Conservation (phyloP, 208 protist genomes). For the Leishmania guyanensis region DNA sequence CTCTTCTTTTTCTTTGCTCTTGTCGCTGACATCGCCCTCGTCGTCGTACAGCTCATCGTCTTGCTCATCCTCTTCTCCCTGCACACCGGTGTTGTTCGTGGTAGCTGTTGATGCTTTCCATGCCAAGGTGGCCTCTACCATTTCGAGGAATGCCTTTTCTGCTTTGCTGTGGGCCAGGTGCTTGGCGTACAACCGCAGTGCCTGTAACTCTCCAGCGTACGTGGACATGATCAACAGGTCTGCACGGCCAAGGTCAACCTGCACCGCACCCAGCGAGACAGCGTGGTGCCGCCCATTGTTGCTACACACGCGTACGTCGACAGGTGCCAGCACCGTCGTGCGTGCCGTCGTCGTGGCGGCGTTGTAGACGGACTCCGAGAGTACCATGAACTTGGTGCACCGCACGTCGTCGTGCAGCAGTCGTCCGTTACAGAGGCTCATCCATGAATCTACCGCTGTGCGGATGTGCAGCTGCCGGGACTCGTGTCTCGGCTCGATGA, state of each 20-base stretch:
- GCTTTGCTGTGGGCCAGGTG: slow-evolving; percentile 36
- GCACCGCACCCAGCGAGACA: slow-evolving; percentile 31
- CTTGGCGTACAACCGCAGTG: slow-evolving; percentile 23
- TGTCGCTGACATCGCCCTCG: background rate
- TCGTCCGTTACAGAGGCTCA: slow-evolving; percentile 18
- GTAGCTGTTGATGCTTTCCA: slow-evolving; percentile 30
- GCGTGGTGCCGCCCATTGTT: slow-evolving; percentile 45
- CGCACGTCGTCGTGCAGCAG: slow-evolving; percentile 28
- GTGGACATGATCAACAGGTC: slow-evolving; percentile 43
- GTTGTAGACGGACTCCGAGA: slow-evolving; percentile 31
- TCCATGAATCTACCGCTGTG: slow-evolving; percentile 18
- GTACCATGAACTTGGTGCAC: slow-evolving; percentile 25
- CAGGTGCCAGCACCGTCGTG: slow-evolving; percentile 51
- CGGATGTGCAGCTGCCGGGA: slow-evolving; percentile 24
- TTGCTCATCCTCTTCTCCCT: slow-evolving; percentile 4
- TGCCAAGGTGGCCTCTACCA: slow-evolving; percentile 37
- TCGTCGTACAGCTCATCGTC: slow-evolving; percentile 1
- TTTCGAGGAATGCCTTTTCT: slow-evolving; percentile 36
- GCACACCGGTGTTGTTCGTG: background rate
- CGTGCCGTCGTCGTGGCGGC: slow-evolving; percentile 37
- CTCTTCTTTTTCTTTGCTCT: background rate
- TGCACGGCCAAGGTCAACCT: slow-evolving; percentile 42
- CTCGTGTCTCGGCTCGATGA: slow-evolving; percentile 25
- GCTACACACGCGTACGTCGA: slow-evolving; percentile 33
- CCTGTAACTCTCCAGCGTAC: slow-evolving; percentile 29